Percentiles rank a stretch among this genome's conserved stretches.
Conservation (phyloP, 805 yeast genomes). For the Ogataea angusta region DNA sequence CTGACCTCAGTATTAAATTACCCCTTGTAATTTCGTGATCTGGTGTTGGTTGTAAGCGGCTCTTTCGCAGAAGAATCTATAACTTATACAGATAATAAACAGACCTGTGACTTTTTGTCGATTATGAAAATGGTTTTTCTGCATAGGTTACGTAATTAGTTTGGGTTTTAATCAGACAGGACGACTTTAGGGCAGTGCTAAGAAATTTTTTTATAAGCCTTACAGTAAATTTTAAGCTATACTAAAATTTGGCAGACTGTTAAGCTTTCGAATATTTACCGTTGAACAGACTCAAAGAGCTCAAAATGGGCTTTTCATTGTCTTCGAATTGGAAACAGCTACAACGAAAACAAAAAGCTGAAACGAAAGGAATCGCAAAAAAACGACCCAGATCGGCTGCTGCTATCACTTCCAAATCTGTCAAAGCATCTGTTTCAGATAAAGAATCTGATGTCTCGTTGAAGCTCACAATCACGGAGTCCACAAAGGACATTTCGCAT, state of each 20-base stretch:
- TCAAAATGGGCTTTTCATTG: slow-evolving; percentile 8
- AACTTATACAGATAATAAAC: background rate
- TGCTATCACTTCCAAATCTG: background rate
- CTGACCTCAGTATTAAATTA: too few species aligned
- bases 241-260: too few species aligned
- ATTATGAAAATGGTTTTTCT: background rate
- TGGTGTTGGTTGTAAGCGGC: too few species aligned
- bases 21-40: too few species aligned
- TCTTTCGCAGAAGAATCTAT: too few species aligned
- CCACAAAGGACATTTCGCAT: background rate
- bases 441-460: too few species aligned
- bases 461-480: too few species aligned
- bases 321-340: slow-evolving; percentile 26
- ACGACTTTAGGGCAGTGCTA: slow-evolving; percentile 2
- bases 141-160: too few species aligned
- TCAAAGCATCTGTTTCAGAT: too few species aligned
- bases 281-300: too few species aligned
- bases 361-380: background rate
- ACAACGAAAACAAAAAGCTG: slow-evolving; percentile 10
- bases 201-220: background rate
- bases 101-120: background rate
- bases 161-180: too few species aligned
- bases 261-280: too few species aligned
- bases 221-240: background rate
- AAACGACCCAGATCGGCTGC: slow-evolving; percentile 1